Percentiles rank a stretch among this genome's conserved stretches.
Conservation (phyloP, 805 yeast species). For the Yarrowia hollandica region DNA sequence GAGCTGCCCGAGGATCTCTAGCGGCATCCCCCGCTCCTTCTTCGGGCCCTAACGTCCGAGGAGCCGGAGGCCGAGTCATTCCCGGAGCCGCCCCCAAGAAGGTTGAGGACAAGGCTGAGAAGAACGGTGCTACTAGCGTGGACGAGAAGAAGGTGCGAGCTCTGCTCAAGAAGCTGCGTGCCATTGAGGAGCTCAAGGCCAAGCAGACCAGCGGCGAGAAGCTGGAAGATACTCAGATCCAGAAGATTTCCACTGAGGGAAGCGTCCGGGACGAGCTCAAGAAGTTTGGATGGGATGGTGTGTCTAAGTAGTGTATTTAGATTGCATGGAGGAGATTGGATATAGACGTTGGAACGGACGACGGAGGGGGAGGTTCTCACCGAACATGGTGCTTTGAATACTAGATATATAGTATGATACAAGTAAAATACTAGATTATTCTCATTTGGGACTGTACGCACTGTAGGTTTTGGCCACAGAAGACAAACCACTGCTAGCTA, state of each 20-base stretch:
- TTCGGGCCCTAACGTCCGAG: conserved; percentile 24
- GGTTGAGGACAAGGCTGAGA: conserved; percentile 44
- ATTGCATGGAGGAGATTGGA: too few relatives aligned
- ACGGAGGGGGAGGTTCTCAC: too few relatives aligned
- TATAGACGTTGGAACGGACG: too few relatives aligned
- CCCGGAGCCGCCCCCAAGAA: conserved; percentile 44
- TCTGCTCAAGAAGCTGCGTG: conserved; percentile 86
- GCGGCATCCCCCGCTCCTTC: conserved; percentile 36
- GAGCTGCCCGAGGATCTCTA: conserved; percentile 39
- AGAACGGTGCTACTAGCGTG: conserved; percentile 39
- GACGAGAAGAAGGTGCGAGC: conserved; percentile 90
- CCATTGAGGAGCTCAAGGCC: conserved; percentile 87
- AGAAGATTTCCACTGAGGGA: conserved; percentile 84
- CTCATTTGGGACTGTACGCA: too few relatives aligned
- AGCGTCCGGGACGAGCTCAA: conserved; percentile 73
- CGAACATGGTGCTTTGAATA: too few relatives aligned
- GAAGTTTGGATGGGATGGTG: conserved; percentile 69
- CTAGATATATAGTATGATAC: too few relatives aligned
- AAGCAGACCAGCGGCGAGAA: conserved; percentile 81
- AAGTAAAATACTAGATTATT: too few relatives aligned
- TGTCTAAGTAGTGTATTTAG: neutral
- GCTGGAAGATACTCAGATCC: conserved; percentile 88
- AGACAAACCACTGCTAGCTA: too few relatives aligned
- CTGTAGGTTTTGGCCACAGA: too few relatives aligned
- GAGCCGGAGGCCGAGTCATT: conserved; percentile 32